Base-by-base conservation (phyloP, 768 basidiomycete genomes). In the Mycena latifolia region DNA sequence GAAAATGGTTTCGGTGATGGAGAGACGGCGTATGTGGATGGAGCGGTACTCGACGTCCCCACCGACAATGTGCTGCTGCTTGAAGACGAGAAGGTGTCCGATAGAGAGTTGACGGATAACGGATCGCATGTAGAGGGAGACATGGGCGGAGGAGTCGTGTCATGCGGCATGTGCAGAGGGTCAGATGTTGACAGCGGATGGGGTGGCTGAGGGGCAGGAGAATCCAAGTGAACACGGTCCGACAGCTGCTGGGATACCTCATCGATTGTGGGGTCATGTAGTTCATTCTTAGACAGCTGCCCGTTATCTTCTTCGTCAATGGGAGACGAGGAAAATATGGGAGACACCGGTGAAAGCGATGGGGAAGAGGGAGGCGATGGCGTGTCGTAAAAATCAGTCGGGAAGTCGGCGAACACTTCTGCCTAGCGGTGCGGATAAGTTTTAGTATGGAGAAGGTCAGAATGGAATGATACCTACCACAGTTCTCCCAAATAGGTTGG, bases 61-160 rank as follows among this genome's bases (percentile, higher is more conserved):
- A 51, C 58, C 20, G 63, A 65, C 43, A 58, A 12, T 18, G 63
- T 65, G 63, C 63, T 53, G 63, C 63, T 53, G 33, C 58, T 59
- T 7, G 58, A 35, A 14, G 55, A 54, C 35, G 58, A 66, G 29
- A 48, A 60, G 14, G 37, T 24, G 20, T 58, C 63, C 11, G 37
- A 53, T 14, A 46, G 17, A 24, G 46, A 31, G 31, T 50, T 55
- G 46, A 35, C 20, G 24, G 65, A 59, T 17, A 47, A 52, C 2
- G 37, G 58, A 35, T 59, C n/a, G 45, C 57, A 59, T 28, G 51
- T 53, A 15, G 56, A 25, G 3, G 51, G 45, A 20, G 57, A 55
- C 22, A 15, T 15, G 11, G 57, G 57, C 2, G 37, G 33, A 27
- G 43, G 24, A n/a, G 17, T 25, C 14, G 22, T 29, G 3, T 62